A percentile compares a stretch with the other conserved stretches of the same genome.
Evolutionary conservation across 805 yeast species (phyloP).

Genomic region (Myxozyma geophila): DNA sequence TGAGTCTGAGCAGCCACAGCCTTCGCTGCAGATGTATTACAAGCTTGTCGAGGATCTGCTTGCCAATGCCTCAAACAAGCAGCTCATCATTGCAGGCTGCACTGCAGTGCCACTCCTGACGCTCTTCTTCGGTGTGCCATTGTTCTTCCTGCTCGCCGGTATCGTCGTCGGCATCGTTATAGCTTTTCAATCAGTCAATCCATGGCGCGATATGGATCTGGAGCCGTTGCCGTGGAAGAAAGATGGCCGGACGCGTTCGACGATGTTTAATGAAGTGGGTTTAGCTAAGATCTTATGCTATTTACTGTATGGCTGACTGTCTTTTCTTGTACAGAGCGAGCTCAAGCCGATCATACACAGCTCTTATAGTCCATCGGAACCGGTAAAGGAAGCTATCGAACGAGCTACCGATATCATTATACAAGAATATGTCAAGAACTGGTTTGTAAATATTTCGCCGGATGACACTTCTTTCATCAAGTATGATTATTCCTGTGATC

Average conservation of each 20-base stretch:
- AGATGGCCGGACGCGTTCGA: constrained; percentile 9
- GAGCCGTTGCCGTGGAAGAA: constrained; percentile 30
- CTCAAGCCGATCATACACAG: constrained; percentile 25
- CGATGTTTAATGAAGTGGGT: constrained; percentile 20
- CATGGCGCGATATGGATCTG: constrained; percentile 16
- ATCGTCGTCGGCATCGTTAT: constrained; percentile 22
- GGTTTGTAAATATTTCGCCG: constrained; percentile 20
- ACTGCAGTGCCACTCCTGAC: constrained; percentile 17
- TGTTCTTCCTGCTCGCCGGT: constrained; percentile 32
- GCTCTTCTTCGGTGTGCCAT: constrained; percentile 27
- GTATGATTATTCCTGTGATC: constrained; percentile 11
- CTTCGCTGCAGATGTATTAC: constrained; percentile 15
- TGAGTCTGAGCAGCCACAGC: not conserved
- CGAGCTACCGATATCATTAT: constrained; percentile 30
- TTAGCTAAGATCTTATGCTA: not conserved
- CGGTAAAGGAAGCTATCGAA: constrained; percentile 22
- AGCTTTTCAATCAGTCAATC: constrained; percentile 27
- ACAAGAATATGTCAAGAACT: constrained; percentile 27
- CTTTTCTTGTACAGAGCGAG: constrained; percentile 1
- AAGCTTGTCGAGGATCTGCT: constrained; percentile 12
- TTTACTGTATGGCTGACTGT: not conserved
- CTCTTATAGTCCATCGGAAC: constrained; percentile 17
- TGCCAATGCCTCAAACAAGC: constrained; percentile 29
- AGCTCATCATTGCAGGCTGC: constrained; percentile 17
- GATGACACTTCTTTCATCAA: constrained; percentile 27